phyloP scores from a whole-genome alignment of 208 protist species.

The Phytomonas sp. region DNA sequence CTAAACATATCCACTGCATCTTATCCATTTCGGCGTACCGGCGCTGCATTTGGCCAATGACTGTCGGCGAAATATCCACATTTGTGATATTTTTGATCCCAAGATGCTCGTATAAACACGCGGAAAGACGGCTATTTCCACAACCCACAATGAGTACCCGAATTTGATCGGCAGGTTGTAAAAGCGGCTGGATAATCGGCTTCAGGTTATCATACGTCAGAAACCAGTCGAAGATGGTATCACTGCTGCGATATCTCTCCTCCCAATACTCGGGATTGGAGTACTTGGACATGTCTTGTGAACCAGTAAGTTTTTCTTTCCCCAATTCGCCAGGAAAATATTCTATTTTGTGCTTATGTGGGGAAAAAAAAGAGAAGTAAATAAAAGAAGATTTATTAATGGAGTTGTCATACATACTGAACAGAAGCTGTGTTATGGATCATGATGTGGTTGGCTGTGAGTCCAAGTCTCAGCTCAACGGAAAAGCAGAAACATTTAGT shows the following conservation, averaged over 20 bases:
- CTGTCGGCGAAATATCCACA: conserved; percentile 83
- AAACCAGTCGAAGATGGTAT: conserved; percentile 91
- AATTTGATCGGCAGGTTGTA: conserved; percentile 72
- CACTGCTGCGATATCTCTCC: conserved; percentile 86
- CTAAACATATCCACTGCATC: conserved; percentile 82
- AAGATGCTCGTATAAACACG: conserved; percentile 73
- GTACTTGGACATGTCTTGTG: conserved; percentile 77
- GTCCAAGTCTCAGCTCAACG: background rate
- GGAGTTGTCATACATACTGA: background rate
- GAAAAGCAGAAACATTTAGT: conserved; percentile 8
- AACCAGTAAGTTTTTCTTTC: conserved; percentile 8
- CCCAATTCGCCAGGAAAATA: background rate
- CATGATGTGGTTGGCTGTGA: background rate
- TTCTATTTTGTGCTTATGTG: conserved; percentile 4
- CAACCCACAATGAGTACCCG: conserved; percentile 83
- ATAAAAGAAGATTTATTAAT: background rate
- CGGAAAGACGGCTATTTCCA: conserved; percentile 82
- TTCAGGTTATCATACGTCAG: conserved; percentile 85
- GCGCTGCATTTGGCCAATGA: conserved; percentile 83
- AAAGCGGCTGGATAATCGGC: conserved; percentile 51
- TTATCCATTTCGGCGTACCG: conserved; percentile 78
- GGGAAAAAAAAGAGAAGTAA: background rate
- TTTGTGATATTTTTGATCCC: conserved; percentile 86
- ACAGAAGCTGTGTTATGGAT: background rate
- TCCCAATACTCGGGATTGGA: conserved; percentile 89